Evolutionary conservation across 805 yeast genomes (phyloP), one percentile per base, ranked within the genome.

Genomic region (Grigorovia transvaalensis): DNA sequence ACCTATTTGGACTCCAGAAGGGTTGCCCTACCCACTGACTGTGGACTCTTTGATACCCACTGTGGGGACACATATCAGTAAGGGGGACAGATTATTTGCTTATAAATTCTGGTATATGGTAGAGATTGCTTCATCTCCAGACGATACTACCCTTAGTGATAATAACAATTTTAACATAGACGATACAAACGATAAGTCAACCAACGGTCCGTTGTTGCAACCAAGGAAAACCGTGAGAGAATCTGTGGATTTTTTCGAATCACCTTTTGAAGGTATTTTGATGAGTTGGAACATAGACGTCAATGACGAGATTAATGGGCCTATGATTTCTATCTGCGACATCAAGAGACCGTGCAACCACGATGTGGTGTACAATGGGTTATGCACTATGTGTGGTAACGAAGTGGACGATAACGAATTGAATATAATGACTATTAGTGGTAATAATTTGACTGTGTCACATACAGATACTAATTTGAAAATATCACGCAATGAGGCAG

Each of bases 301-400:
- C 1, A 84, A 85, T 44, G 88, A 86, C 58, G 81, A 78, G 56
- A 71, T 91, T 17, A 65, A 65, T 12, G 64, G 68, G 33, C 53
- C 69, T 12, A 72, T 74, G 40, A 79, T 78, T 51, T 71, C 71
- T 2, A 70, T 91, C 13, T 74, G 82, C 30, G 70, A 73, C 44
- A 74, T 91, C 15, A 68, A 72, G 45, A 97, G 95, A 63, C 88
- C 95, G 0, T 93, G 99, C 62, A 76, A 88, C 12, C 99, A 93
- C 68, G 80, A 91, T 1, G 89, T 93, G 29, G 97, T 93, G 59
- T 93, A 84, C 63, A 96, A 95, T 13, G 98, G 98, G 0, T 74
- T 91, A 45, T 91, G 99, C 71, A 97, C 96, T 0, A 68, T 88
- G 19, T 91, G 99, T 66, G 98, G 98, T 6, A 80, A 80, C 53